Conservation (phyloP, 2,329 filamentous ascomycete genomes). For the Cercospora berteroae region DNA sequence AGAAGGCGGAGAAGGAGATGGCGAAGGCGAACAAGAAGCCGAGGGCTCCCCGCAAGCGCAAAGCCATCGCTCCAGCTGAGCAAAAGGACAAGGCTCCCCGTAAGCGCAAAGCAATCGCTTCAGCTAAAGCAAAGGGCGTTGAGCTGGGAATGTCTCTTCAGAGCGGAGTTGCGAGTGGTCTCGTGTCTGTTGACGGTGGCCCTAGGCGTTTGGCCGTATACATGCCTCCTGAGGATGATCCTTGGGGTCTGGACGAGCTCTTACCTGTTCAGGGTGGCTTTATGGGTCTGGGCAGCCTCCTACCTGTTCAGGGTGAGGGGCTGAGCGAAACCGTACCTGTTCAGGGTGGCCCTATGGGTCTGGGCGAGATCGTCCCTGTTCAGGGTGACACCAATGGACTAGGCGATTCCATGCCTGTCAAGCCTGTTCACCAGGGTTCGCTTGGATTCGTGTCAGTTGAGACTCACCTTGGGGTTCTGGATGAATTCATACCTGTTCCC, state of each 20-base stretch:
- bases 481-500: neutral
- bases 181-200: neutral
- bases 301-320: too few species aligned
- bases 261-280: neutral
- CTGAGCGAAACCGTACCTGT: neutral
- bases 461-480: neutral
- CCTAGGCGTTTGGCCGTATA: neutral
- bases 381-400: neutral
- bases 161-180: neutral
- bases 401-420: neutral
- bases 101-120: neutral
- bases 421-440: neutral
- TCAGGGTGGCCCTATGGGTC: neutral
- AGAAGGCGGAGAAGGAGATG: neutral
- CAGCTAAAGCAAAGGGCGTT: neutral
- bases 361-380: neutral
- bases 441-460: neutral
- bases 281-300: neutral
- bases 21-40: neutral
- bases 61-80: neutral
- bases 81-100: neutral
- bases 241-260: neutral
- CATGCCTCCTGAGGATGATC: neutral
- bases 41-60: neutral
- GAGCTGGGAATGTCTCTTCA: neutral